Percentiles rank a stretch among this genome's conserved stretches.
phyloP scores from a whole-genome alignment of 495 filamentous ascomycete genomes.

The Daldinia decipiens region DNA sequence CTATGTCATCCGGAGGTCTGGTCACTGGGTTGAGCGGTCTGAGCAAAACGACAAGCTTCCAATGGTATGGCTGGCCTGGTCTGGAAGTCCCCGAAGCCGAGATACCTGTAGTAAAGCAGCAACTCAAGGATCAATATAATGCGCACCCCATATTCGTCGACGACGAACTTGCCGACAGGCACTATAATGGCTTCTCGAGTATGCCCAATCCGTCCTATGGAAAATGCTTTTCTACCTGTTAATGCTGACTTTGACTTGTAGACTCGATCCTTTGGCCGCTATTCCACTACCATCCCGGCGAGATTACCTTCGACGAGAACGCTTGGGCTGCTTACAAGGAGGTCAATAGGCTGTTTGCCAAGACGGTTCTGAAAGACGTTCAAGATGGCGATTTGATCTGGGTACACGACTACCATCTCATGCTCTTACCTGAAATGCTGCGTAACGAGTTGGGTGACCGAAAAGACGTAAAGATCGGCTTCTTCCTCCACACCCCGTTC shows the following conservation, averaged over 20 bases:
- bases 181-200: constrained; percentile 93
- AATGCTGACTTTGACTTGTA: constrained; percentile 48
- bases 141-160: constrained; percentile 82
- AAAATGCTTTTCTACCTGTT: neutral
- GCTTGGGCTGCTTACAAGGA: constrained; percentile 88
- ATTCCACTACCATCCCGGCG: constrained; percentile 94
- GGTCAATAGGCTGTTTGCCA: constrained; percentile 88
- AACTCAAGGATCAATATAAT: constrained; percentile 75
- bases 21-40: constrained; percentile 91
- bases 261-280: constrained; percentile 96
- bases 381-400: constrained; percentile 86
- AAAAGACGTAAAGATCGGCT: constrained; percentile 88
- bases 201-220: constrained; percentile 20
- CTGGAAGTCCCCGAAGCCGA: constrained; percentile 82
- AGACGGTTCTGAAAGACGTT: constrained; percentile 75
- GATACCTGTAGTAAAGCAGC: constrained; percentile 69
- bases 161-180: constrained; percentile 79
- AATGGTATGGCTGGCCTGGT: constrained; percentile 98
- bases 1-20: constrained; percentile 94
- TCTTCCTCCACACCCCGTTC: constrained; percentile 95
- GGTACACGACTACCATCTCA: constrained; percentile 97
- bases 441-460: constrained; percentile 77
- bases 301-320: constrained; percentile 88
- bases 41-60: constrained; percentile 89
- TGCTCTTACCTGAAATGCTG: constrained; percentile 88